Evolutionary conservation across 2,329 filamentous ascomycete genomes (phyloP), one percentile per base, ranked within the genome.

Genomic region (Sphaerulina vaccinii): DNA sequence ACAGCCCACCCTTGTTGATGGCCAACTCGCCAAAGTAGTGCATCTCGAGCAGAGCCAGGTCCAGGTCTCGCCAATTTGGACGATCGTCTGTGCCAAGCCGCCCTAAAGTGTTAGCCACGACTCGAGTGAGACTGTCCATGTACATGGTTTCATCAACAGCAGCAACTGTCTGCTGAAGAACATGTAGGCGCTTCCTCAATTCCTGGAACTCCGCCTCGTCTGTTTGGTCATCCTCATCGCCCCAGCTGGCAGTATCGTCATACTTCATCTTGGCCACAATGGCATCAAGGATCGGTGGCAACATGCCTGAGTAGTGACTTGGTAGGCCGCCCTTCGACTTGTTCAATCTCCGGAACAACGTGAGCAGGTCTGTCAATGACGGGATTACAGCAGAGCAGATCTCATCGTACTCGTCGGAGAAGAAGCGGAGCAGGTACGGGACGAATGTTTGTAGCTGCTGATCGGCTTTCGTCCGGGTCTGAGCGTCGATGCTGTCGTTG

Each of bases 171-270:
- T 96, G 95, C 69, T 99, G 93, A 36, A 99, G 76, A 35, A 90
- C 86, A 69, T 95, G 89, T 41, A 99, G 77, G 62, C 89, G 83
- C 70, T 95, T 95, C 54, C 95, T 84, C 48, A 99, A 79, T 62
- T 99, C 93, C 66, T 95, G 88, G 63, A 99, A 99, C 68, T 99
- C 93, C 21, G 92, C 93, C 72, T 99, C 93, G 63, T 97, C 93
- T 1, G 90, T 95, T 70, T 95, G 87, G 62, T 95, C 91, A 62
- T 95, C 90, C 67, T 96, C 91, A 52, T 91, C 85, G 32, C 91
- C 92, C 92, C 92, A 97, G 16, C 82, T 86, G 1, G 88, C 87
- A 5, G 92, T 96, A 68, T 96, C 92, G 64, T 99, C 93, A 66
- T 95, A 97, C 67, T 92, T 86, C 90, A 97, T 96, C 75, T 99